Evolutionary conservation across 1,284 basidiomycete genomes (phyloP).

Genomic region (Pascua sp.): DNA sequence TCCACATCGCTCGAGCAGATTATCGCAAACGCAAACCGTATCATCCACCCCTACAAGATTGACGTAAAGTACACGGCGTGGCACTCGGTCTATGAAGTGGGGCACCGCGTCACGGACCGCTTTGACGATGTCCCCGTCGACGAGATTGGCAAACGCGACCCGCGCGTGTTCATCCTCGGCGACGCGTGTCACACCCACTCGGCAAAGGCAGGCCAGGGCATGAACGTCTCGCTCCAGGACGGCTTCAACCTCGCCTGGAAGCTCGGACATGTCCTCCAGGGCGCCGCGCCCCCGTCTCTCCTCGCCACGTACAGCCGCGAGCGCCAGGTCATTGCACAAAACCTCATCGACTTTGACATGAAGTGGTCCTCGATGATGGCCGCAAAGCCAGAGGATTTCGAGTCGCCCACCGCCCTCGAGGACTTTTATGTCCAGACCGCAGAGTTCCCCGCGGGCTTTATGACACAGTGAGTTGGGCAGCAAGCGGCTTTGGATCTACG

Average conservation of each 20-base stretch:
- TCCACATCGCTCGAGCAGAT: slow-evolving; percentile 55
- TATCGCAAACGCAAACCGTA: slow-evolving; percentile 61
- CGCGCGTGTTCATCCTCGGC: slow-evolving; percentile 33
- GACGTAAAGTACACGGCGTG: slow-evolving; percentile 45
- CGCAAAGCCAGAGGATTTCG: slow-evolving; percentile 41
- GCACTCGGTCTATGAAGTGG: slow-evolving; percentile 40
- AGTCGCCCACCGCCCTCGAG: slow-evolving; percentile 5
- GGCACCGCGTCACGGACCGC: slow-evolving; percentile 51
- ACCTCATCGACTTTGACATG: slow-evolving; percentile 75
- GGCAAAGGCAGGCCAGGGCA: slow-evolving; percentile 41
- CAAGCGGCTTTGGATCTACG: no score
- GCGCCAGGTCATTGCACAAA: slow-evolving; percentile 48
- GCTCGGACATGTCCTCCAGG: slow-evolving; percentile 52
- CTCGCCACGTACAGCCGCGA: slow-evolving; percentile 57
- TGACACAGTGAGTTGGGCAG: slow-evolving; percentile 4
- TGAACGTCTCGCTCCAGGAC: slow-evolving; percentile 37
- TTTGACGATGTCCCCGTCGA: slow-evolving; percentile 11
- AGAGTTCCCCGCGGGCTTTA: slow-evolving; percentile 11
- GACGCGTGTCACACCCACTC: slow-evolving; percentile 40
- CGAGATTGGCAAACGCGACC: slow-evolving; percentile 3
- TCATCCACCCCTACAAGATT: slow-evolving; percentile 66
- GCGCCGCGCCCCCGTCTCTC: slow-evolving; percentile 62
- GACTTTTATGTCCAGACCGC: slow-evolving; percentile 51
- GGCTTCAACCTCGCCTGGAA: slow-evolving; percentile 53
- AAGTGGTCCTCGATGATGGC: slow-evolving; percentile 65